Evolutionary conservation across 2,329 filamentous ascomycete genomes (phyloP).

Genomic region (Juglanconis sp.): DNA sequence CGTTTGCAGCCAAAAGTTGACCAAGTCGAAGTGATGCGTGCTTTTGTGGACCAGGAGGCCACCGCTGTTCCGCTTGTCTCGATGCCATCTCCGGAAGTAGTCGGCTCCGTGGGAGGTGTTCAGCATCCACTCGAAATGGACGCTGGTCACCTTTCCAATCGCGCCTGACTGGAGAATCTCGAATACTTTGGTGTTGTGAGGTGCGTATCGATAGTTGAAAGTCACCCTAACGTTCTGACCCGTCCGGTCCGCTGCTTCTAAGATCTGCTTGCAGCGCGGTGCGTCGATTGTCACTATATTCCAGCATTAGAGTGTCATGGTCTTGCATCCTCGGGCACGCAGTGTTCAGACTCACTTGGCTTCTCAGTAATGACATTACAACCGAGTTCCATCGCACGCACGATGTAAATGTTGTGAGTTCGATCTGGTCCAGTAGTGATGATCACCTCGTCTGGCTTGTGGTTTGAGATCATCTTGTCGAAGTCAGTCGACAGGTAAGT

Average conservation of each 20-base stretch:
- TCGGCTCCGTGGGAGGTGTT: constrained; percentile 61
- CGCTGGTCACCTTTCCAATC: constrained; percentile 54
- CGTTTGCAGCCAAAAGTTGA: constrained; percentile 61
- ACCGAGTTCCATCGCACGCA: constrained; percentile 56
- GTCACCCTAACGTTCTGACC: constrained; percentile 51
- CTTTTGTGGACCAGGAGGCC: constrained; percentile 60
- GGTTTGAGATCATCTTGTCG: constrained; percentile 55
- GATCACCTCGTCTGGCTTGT: constrained; percentile 58
- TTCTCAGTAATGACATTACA: constrained; percentile 63
- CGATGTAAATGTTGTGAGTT: constrained; percentile 58
- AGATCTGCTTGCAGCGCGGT: constrained; percentile 50
- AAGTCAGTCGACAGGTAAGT: constrained; percentile 54
- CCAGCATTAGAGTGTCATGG: neutral
- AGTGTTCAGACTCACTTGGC: constrained; percentile 34
- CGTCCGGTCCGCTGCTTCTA: constrained; percentile 50
- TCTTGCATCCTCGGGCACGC: neutral
- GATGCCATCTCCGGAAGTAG: constrained; percentile 63
- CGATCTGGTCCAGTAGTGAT: constrained; percentile 59
- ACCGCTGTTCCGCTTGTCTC: constrained; percentile 58
- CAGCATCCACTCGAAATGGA: constrained; percentile 64
- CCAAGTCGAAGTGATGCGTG: constrained; percentile 61
- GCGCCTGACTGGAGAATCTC: constrained; percentile 51
- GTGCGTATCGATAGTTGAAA: constrained; percentile 64
- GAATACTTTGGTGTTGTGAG: constrained; percentile 60
- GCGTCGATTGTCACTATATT: constrained; percentile 54